Conservation (phyloP, 371 early-diverging fungal species). For the Dichotomocladium elegans region DNA sequence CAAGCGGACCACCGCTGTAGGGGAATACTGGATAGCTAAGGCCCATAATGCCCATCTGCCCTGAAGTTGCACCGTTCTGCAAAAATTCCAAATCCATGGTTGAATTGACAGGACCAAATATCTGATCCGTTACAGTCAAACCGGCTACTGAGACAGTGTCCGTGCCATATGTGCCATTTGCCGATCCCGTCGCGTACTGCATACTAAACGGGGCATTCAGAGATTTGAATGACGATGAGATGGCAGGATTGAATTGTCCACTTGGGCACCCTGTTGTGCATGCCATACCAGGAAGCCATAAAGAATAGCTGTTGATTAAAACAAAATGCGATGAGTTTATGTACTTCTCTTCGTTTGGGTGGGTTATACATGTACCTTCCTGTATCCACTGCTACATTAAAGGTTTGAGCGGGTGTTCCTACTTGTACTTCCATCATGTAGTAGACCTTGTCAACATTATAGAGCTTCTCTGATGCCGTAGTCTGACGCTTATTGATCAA, state of each 20-base stretch:
- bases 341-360: no score
- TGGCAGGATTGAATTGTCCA: constrained; percentile 15
- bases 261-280: constrained; percentile 34
- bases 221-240: constrained; percentile 26
- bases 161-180: constrained; percentile 35
- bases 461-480: constrained; percentile 8
- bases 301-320: no score
- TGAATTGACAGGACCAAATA: constrained; percentile 31
- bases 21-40: constrained; percentile 22
- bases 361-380: constrained; percentile 48
- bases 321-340: no score
- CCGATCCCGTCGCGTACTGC: constrained; percentile 36
- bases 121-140: constrained; percentile 24
- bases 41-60: constrained; percentile 28
- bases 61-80: not conserved
- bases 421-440: constrained; percentile 29
- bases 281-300: constrained; percentile 37
- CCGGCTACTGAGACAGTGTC: constrained; percentile 36
- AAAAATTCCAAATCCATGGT: not conserved
- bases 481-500: constrained; percentile 4
- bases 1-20: constrained; percentile 2
- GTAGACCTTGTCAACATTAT: constrained; percentile 31
- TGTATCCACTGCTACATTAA: constrained; percentile 38
- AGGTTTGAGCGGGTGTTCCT: constrained; percentile 36
- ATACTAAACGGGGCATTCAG: constrained; percentile 17